Base-by-base conservation (phyloP, 345 rosid genomes). In the Pistacia integerrima region DNA sequence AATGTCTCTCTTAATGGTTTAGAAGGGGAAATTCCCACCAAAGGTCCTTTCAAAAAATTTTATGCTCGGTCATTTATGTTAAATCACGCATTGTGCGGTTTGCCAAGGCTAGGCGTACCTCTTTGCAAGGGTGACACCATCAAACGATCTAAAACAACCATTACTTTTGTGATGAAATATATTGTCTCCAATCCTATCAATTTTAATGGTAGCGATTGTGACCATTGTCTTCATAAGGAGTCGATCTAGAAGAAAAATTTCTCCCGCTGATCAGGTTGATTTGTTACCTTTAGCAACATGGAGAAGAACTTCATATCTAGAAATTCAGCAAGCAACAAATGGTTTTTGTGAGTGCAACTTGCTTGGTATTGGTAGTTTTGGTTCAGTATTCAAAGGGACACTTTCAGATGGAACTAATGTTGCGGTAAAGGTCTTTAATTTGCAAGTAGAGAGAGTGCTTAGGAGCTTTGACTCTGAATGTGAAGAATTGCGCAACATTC, bases 331-430 rank as follows among this genome's bases (percentile, higher is more conserved):
- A 3, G 74, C 69, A 0, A 51, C 74, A 5, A 4, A 60, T n/a
- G 54, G 38, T 11, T 69, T 75, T 14, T 5, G 14, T 7, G 77
- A 38, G 44, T 20, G 64, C n/a, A 64, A 65, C 22, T 28, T 61
- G 25, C 33, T 61, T 61, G 64, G 64, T 61, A 25, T 10, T 5
- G 79, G 79, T 58, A 76, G 79, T 35, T 76, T 68, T 35, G 79
- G 79, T 4, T 68, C 79, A 8, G 72, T 75, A 5, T 75, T 65
- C n/a, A 75, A 75, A 65, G 71, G 78, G 36, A 22, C 3, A 38
- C 55, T 66, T 16, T 38, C 72, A 3, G 10, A 41, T 54, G 64
- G 64, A 2, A 75, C 8, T 20, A 25, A n/a, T 5, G 46, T 41
- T 41, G 46, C 10, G 1, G 35, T 77, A 25, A 77, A 77, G 33